Base-by-base conservation (phyloP, 139 green algal genomes). In the Eudorina sp. region DNA sequence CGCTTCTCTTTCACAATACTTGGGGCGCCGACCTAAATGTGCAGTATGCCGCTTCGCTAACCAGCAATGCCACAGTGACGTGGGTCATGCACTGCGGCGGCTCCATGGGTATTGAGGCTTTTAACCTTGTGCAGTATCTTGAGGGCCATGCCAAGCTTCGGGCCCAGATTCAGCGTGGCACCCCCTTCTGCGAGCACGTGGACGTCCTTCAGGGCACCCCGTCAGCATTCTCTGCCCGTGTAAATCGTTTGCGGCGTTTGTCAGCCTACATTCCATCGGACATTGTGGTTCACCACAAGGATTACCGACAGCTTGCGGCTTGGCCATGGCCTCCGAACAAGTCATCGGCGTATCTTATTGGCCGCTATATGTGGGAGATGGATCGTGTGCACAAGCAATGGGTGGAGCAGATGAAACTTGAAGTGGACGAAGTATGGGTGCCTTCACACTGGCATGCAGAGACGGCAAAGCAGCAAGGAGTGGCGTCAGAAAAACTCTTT, bases 371-470 rank as follows among this genome's bases (percentile, higher is more conserved):
- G 34, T 74, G 64, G 64, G 64, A 74, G n/a, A 3, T 74, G 9
- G 64, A 74, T 27, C 64, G 64, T 40, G 16, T 74, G 5, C 64
- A 74, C 16, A 14, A 14, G n/a, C 64, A 74, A 40, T 41, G 16
- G 64, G n/a, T 14, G 18, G 29, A 74, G 11, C 64, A 74, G 11
- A 41, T 74, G 16, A 74, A 43, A 14, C 9, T 19, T 3, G 64
- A 74, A 40, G 25, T 74, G 16, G 64, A 74, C 36, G 64, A 84
- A 34, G 77, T 84, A 14, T 87, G 81, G 89, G 89, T 92, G 34
- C 89, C 89, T 4, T 88, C 84, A 2, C 31, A 86, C 23, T 92
- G 90, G 77, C 90, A 92, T 64, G 66, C 70, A 3, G 60, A 76
- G 1, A 79, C 60, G 23, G 90, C 89, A 29, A 41, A 53, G 45